A percentile compares a stretch with the other conserved stretches of the same genome.
These are phyloP conservation scores for Eimeria acervulina DNA, from an alignment of 169 alveolate genomes.

Conservation along the genomic window DNA sequence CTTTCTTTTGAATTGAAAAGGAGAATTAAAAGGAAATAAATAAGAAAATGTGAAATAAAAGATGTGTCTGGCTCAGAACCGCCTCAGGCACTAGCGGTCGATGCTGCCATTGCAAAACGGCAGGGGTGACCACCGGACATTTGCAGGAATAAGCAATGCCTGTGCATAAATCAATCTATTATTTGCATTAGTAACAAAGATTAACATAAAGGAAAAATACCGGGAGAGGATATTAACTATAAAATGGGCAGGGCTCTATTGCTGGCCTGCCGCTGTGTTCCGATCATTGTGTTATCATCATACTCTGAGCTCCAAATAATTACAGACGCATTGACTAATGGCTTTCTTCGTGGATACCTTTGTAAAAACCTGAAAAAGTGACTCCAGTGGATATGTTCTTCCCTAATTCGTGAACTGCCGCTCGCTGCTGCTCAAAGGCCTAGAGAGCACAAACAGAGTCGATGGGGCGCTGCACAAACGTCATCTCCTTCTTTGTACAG, in stretches of 20 bases:
- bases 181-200: background rate
- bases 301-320: background rate
- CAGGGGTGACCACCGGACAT: background rate
- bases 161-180: background rate
- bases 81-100: constrained; percentile 18
- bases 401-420: background rate
- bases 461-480: background rate
- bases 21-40: background rate
- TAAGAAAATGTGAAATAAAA: background rate
- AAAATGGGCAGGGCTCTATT: background rate
- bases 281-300: background rate
- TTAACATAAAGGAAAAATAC: background rate
- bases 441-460: background rate
- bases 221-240: too few species aligned
- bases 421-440: background rate
- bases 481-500: background rate
- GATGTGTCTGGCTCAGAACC: background rate
- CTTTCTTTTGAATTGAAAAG: background rate
- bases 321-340: background rate
- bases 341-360: background rate
- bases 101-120: background rate
- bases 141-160: background rate
- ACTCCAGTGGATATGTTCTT: background rate
- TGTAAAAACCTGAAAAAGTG: background rate
- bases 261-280: background rate